Percentiles rank a stretch among this genome's conserved stretches.
Conservation (phyloP, 306 rosid genomes). For the Heteromeles arbutifolia region DNA sequence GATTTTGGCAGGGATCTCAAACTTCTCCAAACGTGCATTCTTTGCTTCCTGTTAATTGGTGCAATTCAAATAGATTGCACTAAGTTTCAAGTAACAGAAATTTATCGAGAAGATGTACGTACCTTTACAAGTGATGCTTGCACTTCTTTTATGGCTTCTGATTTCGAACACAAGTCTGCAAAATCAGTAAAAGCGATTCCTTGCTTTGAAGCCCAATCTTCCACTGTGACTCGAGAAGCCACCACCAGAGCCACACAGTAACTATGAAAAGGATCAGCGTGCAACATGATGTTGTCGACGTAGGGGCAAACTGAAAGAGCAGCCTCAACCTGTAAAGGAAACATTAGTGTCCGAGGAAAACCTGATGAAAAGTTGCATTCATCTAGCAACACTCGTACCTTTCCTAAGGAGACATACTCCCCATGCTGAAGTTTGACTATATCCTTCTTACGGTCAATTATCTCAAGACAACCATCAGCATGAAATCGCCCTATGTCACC, state of each 20-base stretch:
- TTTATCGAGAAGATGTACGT: slow-evolving; percentile 9
- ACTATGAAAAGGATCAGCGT: slow-evolving; percentile 88
- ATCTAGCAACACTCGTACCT: slow-evolving; percentile 43
- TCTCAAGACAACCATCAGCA: slow-evolving; percentile 89
- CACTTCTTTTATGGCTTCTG: slow-evolving; percentile 63
- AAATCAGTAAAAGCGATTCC: slow-evolving; percentile 52
- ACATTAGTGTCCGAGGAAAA: slow-evolving; percentile 21
- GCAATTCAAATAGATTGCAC: neutral
- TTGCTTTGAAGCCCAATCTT: slow-evolving; percentile 75
- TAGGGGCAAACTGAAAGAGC: slow-evolving; percentile 64
- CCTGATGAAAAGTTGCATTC: slow-evolving; percentile 6
- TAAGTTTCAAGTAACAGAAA: neutral
- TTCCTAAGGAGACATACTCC: slow-evolving; percentile 93
- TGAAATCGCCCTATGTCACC: slow-evolving; percentile 90
- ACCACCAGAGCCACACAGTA: slow-evolving; percentile 85
- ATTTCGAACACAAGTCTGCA: slow-evolving; percentile 62
- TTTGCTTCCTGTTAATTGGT: slow-evolving; percentile 64
- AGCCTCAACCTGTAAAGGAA: slow-evolving; percentile 77
- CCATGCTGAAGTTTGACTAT: slow-evolving; percentile 97
- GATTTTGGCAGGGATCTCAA: slow-evolving; percentile 82
- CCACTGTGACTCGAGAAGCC: slow-evolving; percentile 54
- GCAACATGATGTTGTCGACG: slow-evolving; percentile 73
- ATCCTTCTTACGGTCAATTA: slow-evolving; percentile 93
- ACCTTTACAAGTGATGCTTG: slow-evolving; percentile 69
- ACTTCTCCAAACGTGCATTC: slow-evolving; percentile 68